A percentile compares a stretch with the other conserved stretches of the same genome.
Evolutionary conservation across 176 grass and related monocot genomes (phyloP).

Genomic region (Aechmea fasciata): DNA sequence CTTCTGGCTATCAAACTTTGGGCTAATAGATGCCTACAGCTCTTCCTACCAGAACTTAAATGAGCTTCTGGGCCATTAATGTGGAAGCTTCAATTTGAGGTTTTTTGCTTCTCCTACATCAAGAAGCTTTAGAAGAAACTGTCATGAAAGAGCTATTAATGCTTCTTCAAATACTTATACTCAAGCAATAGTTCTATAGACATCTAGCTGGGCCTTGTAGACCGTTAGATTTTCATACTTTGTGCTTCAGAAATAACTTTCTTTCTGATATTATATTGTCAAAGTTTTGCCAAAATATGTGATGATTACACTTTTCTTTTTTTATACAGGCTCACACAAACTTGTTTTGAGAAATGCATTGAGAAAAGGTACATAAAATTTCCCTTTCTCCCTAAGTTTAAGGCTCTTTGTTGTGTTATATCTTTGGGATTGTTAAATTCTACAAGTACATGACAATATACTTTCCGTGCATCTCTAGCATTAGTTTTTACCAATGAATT

Average conservation of each 20-base stretch:
- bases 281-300: neutral
- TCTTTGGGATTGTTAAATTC: neutral
- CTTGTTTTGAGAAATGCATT: conserved; percentile 83
- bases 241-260: neutral
- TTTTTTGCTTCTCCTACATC: too few species aligned
- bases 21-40: too few species aligned
- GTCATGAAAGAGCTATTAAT: too few species aligned
- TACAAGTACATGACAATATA: neutral
- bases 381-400: neutral
- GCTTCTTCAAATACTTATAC: too few species aligned
- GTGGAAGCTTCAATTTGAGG: too few species aligned
- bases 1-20: too few species aligned
- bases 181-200: too few species aligned
- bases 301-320: neutral
- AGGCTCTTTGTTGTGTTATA: neutral
- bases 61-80: too few species aligned
- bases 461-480: neutral
- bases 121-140: too few species aligned
- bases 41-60: too few species aligned
- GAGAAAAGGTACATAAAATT: conserved; percentile 60
- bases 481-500: neutral
- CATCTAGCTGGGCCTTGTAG: too few species aligned
- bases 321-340: conserved; percentile 60
- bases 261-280: neutral
- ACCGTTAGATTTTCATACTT: neutral